phyloP scores from a whole-genome alignment of 2,329 filamentous ascomycete genomes.

The Gyromitra esculenta region DNA sequence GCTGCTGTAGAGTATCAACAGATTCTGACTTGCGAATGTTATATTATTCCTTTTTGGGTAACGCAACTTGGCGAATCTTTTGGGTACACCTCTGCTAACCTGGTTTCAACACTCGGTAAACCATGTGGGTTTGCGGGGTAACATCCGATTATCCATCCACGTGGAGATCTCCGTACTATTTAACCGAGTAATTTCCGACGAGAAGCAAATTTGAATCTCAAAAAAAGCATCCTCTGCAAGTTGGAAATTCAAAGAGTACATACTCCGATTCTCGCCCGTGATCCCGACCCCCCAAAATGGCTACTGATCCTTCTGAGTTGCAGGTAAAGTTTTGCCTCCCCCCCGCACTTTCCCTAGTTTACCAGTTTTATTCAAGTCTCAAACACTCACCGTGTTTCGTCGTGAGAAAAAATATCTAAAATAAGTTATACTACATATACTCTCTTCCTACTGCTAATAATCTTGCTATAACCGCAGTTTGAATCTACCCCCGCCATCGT shows the following conservation, averaged over 20 bases:
- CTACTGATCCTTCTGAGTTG: neutral
- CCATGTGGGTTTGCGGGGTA: neutral
- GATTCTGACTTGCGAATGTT: neutral
- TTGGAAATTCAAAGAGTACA: neutral
- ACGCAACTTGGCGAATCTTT: neutral
- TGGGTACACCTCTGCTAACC: neutral
- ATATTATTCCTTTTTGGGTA: neutral
- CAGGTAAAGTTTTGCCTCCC: neutral
- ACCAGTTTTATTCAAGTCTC: neutral
- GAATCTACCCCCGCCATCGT: conserved; percentile 58
- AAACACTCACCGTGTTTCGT: neutral
- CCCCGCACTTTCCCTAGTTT: neutral
- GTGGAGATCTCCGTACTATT: neutral
- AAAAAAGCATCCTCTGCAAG: neutral
- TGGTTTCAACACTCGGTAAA: neutral
- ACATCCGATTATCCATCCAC: neutral
- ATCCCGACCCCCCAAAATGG: neutral
- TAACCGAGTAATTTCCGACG: conserved; percentile 1
- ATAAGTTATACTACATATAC: too few species aligned
- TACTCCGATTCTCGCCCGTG: neutral
- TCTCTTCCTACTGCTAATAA: neutral
- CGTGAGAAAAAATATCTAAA: too few species aligned
- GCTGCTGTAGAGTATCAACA: too few species aligned
- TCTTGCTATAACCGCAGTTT: neutral
- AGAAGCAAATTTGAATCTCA: neutral